A percentile compares a stretch with the other conserved stretches of the same genome.
Conservation (phyloP, 805 yeast genomes). For the Starmera caribaea region DNA sequence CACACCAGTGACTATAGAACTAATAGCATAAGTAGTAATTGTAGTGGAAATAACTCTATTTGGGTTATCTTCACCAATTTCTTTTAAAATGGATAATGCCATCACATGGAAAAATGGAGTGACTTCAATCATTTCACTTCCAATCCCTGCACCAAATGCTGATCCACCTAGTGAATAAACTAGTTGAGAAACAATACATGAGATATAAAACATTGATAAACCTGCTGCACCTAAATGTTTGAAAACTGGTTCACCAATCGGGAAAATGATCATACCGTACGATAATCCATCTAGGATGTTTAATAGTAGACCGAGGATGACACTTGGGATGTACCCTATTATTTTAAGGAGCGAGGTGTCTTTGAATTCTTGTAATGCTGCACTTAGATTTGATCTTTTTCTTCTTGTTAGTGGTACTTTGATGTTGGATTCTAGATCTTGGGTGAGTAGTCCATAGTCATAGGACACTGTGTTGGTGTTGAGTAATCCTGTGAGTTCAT, state of each 20-base stretch:
- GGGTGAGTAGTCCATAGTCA: too few species aligned
- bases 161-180: slow-evolving; percentile 88
- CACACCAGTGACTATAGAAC: slow-evolving; percentile 79
- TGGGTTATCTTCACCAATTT: slow-evolving; percentile 39
- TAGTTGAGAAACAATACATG: slow-evolving; percentile 83
- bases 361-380: background rate
- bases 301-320: slow-evolving; percentile 71
- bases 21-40: slow-evolving; percentile 71
- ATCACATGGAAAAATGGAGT: slow-evolving; percentile 96
- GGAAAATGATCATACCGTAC: slow-evolving; percentile 97
- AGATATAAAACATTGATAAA: slow-evolving; percentile 85
- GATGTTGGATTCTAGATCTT: too few species aligned
- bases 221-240: slow-evolving; percentile 80
- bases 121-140: slow-evolving; percentile 98
- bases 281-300: slow-evolving; percentile 90
- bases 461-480: too few species aligned
- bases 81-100: slow-evolving; percentile 63
- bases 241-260: slow-evolving; percentile 73
- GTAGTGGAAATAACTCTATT: slow-evolving; percentile 73
- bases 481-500: too few species aligned
- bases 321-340: slow-evolving; percentile 51
- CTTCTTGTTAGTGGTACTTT: too few species aligned
- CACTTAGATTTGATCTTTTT: background rate
- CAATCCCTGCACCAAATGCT: slow-evolving; percentile 82
- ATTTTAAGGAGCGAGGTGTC: slow-evolving; percentile 2